Evolutionary conservation across 2,329 filamentous ascomycete genomes (phyloP), one percentile per base, ranked within the genome.

Genomic region (Coniochaeta prunicola): DNA sequence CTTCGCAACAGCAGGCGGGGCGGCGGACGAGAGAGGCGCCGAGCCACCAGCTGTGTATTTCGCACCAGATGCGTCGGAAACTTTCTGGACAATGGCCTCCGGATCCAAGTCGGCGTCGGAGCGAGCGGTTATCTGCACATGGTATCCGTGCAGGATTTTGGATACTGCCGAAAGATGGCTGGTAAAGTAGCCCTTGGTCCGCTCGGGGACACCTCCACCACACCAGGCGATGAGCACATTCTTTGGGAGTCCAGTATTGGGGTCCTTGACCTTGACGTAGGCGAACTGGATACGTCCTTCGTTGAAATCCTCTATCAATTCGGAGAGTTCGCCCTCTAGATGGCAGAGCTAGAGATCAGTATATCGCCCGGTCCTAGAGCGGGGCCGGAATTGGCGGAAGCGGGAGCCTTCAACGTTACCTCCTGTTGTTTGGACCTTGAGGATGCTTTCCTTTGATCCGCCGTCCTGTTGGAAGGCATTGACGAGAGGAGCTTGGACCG

Each of bases 111-210:
- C 92, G 69, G 85, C 84, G 63, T 96, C 91, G 62, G 92, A 96
- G 61, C 94, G 90, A 61, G 94, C 94, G 57, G 92, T 97, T 67
- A 99, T 90, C 77, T 99, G 93, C 60, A 99, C 92, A 73, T 99
- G 94, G 74, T 97, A 99, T 65, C 94, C 92, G 77, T 97, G 92
- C 45, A 99, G 84, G 65, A 97, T 82, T 76, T 96, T 97, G 62
- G 92, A 87, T 38, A 97, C 92, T 54, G 91, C 88, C 61, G 89
- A 87, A 54, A 94, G 79, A 75, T 99, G 93, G 76, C 92, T 97
- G 65, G 91, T 96, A 72, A 99, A 99, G 76, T 97, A 97, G 64
- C 94, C 94, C 77, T 97, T 99, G 62, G 93, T 97, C 68, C 93
- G 83, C 76, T 99, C 94, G n/a, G 94, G 94, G 17, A 99, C 94